These are phyloP conservation scores for Chrysoporthe puriensis DNA, from an alignment of 2,329 filamentous ascomycete species.

Conservation along the genomic window DNA sequence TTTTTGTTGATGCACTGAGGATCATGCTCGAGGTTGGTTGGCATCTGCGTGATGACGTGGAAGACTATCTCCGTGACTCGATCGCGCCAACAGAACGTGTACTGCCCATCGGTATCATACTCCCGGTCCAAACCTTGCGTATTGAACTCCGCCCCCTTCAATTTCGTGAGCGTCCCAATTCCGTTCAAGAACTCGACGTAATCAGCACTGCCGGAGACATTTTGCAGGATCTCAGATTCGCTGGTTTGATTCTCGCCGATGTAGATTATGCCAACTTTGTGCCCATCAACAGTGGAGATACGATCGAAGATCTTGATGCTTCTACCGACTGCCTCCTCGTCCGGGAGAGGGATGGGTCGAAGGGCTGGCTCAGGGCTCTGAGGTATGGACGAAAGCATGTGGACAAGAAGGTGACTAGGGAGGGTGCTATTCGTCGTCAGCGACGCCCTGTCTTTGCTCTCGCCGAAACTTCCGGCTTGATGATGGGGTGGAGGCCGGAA, in stretches of 20 bases:
- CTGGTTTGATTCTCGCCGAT: constrained; percentile 83
- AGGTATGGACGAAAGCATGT: constrained; percentile 66
- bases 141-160: constrained; percentile 87
- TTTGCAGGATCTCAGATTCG: constrained; percentile 84
- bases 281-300: constrained; percentile 87
- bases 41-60: constrained; percentile 97
- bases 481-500: constrained; percentile 62
- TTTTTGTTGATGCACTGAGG: constrained; percentile 84
- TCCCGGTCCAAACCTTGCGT: constrained; percentile 86
- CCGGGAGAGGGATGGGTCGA: constrained; percentile 76
- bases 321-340: constrained; percentile 69
- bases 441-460: constrained; percentile 53
- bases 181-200: constrained; percentile 84
- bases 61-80: constrained; percentile 94
- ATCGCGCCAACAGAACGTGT: constrained; percentile 93
- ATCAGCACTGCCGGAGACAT: constrained; percentile 82
- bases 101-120: constrained; percentile 79
- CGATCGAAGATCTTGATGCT: constrained; percentile 83
- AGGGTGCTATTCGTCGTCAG: constrained; percentile 63
- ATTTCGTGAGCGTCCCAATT: constrained; percentile 77
- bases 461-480: constrained; percentile 53
- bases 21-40: constrained; percentile 78
- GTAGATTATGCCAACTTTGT: constrained; percentile 95
- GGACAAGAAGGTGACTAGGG: constrained; percentile 75
- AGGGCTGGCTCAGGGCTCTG: constrained; percentile 58